Evolutionary conservation across 75 land plant genomes (phyloP).

Genomic region (Pinus albicaulis): DNA sequence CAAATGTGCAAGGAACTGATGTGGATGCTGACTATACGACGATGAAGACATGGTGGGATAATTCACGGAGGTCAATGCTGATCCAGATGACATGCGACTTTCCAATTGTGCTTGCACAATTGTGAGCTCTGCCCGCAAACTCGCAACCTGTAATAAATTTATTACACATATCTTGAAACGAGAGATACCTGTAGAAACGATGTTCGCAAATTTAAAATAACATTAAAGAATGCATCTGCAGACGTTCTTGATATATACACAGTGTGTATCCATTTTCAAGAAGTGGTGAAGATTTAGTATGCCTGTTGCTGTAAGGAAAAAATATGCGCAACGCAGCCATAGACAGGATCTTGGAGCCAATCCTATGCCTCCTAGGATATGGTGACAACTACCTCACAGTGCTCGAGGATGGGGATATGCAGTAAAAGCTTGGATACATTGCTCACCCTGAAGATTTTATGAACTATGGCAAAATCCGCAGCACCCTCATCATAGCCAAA

Average conservation of each 20-base stretch:
- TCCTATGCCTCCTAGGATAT: slow-evolving; percentile 65
- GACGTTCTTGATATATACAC: slow-evolving; percentile 78
- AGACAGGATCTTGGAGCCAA: slow-evolving; percentile 84
- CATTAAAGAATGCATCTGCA: slow-evolving; percentile 29
- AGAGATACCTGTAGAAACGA: not conserved
- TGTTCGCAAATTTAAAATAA: not conserved
- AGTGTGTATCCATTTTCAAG: slow-evolving; percentile 74
- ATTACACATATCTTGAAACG: not conserved
- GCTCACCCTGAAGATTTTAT: slow-evolving; percentile 94
- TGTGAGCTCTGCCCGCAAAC: slow-evolving; percentile 82
- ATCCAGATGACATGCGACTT: slow-evolving; percentile 7
- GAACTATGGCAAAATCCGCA: slow-evolving; percentile 94
- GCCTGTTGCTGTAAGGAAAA: slow-evolving; percentile 94
- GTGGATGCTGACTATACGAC: not conserved
- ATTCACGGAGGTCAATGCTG: too few relatives aligned
- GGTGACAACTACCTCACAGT: slow-evolving; percentile 67
- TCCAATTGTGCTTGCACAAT: slow-evolving; percentile 51
- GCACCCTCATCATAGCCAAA: slow-evolving; percentile 92
- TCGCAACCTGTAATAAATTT: slow-evolving; percentile 56
- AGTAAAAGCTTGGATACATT: slow-evolving; percentile 83
- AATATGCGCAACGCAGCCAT: slow-evolving; percentile 21
- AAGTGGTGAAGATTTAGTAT: slow-evolving; percentile 24
- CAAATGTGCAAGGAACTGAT: too few relatives aligned
- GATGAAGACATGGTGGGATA: not conserved
- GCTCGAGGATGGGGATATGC: slow-evolving; percentile 64